Evolutionary conservation across 345 rosid species (phyloP), one percentile per base, ranked within the genome.

Genomic region (Cardamine occulta): DNA sequence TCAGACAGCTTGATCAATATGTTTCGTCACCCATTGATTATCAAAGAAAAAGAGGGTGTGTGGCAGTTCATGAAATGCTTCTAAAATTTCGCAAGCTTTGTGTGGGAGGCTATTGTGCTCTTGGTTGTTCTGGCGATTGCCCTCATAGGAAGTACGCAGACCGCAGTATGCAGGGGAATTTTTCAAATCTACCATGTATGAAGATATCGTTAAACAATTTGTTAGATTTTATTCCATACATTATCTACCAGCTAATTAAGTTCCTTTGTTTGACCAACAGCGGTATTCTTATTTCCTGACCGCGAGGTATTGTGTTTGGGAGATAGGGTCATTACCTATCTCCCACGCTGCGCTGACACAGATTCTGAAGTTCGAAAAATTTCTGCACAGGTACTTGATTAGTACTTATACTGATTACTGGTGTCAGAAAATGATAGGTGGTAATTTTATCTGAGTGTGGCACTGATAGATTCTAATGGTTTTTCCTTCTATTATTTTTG

Each of bases 271-370:
- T 68, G 62, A 74, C 68, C 72, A 59, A 80, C 83, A 94, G 98
- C 89, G 44, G 97, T 90, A 49, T 94, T 86, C 84, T 89, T 91
- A 49, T 84, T 88, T 83, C 98, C 98, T 67, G 93, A 89, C 67
- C 97, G 97, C 75, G 95, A 88, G 82, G 91, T 95, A 61, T 85
- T 94, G 55, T 91, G 85, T 81, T 74, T 94, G 88, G 98, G 98
- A 64, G 95, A 94, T 77, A 90, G 98, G 63, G 91, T 91, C 72
- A 88, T 94, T 45, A 82, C 80, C 66, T 94, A 94, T 85, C 97
- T 94, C 61, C 97, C 98, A 69, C 95, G 98, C 68, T 94, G 98
- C 83, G 97, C 96, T 45, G 98, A 94, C 85, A 86, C 88, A 44
- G 80, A 85, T 81, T 86, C 96, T 80, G 96, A 91, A 88, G 93